Percentiles rank a stretch among this genome's conserved stretches.
Evolutionary conservation across 345 rosid species (phyloP).

Genomic region (Lepidium africanum): DNA sequence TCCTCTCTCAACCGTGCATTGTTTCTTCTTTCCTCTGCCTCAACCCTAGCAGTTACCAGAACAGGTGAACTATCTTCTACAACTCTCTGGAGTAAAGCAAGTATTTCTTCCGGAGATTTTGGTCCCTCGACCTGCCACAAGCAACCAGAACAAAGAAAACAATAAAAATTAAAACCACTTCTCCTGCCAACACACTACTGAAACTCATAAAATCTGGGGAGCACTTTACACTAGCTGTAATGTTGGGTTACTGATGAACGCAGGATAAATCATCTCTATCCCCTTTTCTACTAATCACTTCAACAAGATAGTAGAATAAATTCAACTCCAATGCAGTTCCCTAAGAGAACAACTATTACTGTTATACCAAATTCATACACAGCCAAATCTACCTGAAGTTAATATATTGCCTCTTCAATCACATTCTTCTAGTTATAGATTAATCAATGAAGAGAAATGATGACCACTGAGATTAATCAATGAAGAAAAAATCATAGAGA

Average conservation of each 20-base stretch:
- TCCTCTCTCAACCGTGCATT: conserved; percentile 84
- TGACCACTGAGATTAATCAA: neutral
- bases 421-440: neutral
- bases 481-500: neutral
- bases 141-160: neutral
- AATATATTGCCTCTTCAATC: neutral
- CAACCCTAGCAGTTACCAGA: conserved; percentile 78
- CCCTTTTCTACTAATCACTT: neutral
- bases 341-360: neutral
- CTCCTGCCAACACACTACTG: neutral
- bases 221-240: neutral
- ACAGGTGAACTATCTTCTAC: conserved; percentile 92
- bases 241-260: neutral
- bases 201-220: neutral
- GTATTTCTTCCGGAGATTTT: conserved; percentile 77
- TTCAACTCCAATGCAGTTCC: neutral
- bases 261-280: neutral
- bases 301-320: neutral
- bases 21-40: conserved; percentile 90
- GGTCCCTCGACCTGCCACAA: conserved; percentile 81
- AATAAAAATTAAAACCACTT: neutral
- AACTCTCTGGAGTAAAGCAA: conserved; percentile 63
- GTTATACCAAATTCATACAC: neutral
- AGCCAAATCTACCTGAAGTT: neutral
- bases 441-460: neutral